These are phyloP conservation scores for Aspergillus steynii DNA, from an alignment of 495 filamentous ascomycete genomes.

Conservation along the genomic window DNA sequence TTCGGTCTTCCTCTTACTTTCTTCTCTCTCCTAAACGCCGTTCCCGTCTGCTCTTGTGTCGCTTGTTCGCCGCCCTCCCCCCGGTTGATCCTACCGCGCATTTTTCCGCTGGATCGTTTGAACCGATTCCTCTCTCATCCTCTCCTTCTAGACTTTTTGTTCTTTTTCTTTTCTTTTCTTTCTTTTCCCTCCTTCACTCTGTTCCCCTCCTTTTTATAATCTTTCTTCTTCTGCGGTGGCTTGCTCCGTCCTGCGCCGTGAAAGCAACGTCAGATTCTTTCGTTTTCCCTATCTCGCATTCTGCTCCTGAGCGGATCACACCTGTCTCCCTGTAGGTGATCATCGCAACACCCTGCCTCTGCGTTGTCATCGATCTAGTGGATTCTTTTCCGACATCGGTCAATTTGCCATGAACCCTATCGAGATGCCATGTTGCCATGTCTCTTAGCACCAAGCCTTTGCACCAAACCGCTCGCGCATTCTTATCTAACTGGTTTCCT, in stretches of 20 bases:
- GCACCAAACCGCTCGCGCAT: conserved; percentile 10
- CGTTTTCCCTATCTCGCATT: conserved; percentile 5
- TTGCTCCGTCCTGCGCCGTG: conserved; percentile 8
- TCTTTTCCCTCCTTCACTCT: conserved; percentile 3
- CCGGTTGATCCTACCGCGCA: conserved; percentile 31
- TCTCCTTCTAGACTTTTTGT: conserved; percentile 4
- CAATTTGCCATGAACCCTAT: not conserved
- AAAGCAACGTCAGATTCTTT: conserved; percentile 20
- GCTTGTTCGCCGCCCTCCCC: conserved; percentile 19
- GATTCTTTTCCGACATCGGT: conserved; percentile 1
- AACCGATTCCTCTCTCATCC: conserved; percentile 17
- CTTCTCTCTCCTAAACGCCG: conserved; percentile 28
- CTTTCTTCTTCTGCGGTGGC: not conserved
- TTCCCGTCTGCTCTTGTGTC: conserved; percentile 38
- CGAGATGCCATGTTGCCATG: not conserved
- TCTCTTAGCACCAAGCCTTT: not conserved
- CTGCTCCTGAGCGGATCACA: conserved; percentile 16
- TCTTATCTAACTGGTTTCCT: conserved; percentile 2
- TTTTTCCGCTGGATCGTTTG: conserved; percentile 17
- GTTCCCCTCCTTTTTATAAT: not conserved
- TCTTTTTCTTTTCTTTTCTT: conserved; percentile 13
- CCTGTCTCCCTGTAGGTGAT: conserved; percentile 13
- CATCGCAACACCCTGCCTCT: conserved; percentile 10
- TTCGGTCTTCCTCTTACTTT: conserved; percentile 15
- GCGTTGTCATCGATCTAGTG: conserved; percentile 14